Evolutionary conservation across 106 monocot species (phyloP), one percentile per base, ranked within the genome.

Genomic region (Alisma plantagoaquatica): DNA sequence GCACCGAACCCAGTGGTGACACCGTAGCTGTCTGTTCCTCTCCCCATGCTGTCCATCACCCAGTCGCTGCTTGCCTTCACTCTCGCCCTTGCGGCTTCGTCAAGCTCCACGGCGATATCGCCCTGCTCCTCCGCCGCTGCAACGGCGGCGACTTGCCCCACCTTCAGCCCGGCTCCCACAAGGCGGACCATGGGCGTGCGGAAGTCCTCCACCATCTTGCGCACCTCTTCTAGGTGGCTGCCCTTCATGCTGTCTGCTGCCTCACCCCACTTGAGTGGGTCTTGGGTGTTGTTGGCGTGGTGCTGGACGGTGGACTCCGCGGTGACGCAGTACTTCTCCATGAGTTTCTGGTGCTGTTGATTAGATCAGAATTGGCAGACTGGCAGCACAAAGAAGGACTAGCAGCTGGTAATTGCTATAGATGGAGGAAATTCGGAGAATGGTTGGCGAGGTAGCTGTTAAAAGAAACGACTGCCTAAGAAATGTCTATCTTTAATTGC

Each of bases 111-210:
- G 35, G 9, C 23, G 0, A 51, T 12, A 4, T 3, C n/a, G 33
- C 17, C 64, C 9, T 18, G 2, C 11, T 7, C 1, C 9, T 4
- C 46, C 17, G 16, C 31, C 2, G 49, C 43, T 12, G 79, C 74
- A 26, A 80, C 74, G 0, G 79, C 79, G 3, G 79, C 79, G 17
- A 57, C 57, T 27, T 57, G 57, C 2, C 74, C 61, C 24, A 79
- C 57, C 62, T 57, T 79, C 33, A 79, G 43, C 1, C 27, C 62
- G 24, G 74, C 70, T 5, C 79, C 79, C 26, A 60, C 74, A 19
- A 79, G 69, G 51, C 30, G 33, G 18, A 68, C 68, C 31, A 54
- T 28, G 1, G 55, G 62, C 15, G 24, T 26, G 19, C 62, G 46
- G 56, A 56, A 70, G 55, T 63, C 62, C 63, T 63, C 61, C 53